Evolutionary conservation across 1,139 yeast species (phyloP).

Genomic region (Suhomyces bribrorum): DNA sequence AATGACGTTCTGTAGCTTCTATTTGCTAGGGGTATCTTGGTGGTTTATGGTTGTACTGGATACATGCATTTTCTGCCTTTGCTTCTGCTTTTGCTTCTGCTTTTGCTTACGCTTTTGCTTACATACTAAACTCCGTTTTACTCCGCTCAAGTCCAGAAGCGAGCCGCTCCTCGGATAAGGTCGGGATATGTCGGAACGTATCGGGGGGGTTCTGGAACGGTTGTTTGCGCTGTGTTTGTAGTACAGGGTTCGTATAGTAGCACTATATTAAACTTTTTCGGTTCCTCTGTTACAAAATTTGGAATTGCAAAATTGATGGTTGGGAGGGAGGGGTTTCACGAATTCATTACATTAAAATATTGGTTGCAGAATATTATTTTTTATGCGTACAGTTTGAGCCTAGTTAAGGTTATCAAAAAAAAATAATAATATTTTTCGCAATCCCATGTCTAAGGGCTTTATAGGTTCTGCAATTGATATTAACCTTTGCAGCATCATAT

Average conservation of each 20-base stretch:
- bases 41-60: no score
- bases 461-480: conserved; percentile 1
- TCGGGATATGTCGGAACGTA: background rate
- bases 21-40: no score
- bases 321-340: background rate
- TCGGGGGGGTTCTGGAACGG: background rate
- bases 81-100: no score
- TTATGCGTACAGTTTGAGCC: background rate
- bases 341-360: background rate
- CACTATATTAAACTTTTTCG: background rate
- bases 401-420: background rate
- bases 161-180: background rate
- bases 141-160: background rate
- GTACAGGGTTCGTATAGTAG: background rate
- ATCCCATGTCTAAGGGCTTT: background rate
- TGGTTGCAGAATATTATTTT: background rate
- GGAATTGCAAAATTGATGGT: background rate
- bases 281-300: background rate
- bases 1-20: no score
- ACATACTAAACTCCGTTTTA: background rate
- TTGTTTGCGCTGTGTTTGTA: background rate
- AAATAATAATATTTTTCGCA: background rate
- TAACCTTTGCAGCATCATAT: conserved; percentile 7
- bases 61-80: no score
- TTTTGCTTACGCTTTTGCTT: no score